phyloP scores from a whole-genome alignment of 495 filamentous ascomycete species.

The Tuber melanosporum region DNA sequence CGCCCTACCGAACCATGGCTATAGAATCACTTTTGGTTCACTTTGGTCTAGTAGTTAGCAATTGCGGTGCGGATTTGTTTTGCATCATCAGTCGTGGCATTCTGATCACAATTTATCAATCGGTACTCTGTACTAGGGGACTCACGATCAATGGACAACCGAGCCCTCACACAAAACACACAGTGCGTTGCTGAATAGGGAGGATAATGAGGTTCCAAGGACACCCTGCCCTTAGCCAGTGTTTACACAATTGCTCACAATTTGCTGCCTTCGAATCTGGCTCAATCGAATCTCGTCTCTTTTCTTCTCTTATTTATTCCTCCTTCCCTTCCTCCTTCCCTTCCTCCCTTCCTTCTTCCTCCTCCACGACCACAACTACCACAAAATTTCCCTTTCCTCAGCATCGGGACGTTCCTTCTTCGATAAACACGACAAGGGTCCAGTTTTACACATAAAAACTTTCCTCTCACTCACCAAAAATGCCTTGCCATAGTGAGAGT shows the following conservation, averaged over 20 bases:
- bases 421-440: neutral
- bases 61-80: neutral
- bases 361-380: neutral
- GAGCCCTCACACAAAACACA: neutral
- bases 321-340: neutral
- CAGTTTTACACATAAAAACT: neutral
- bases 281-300: neutral
- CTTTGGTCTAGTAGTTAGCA: neutral
- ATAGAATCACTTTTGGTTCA: neutral
- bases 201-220: conserved; percentile 2
- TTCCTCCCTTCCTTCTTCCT: neutral
- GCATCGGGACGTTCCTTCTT: neutral
- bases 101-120: neutral
- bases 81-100: neutral
- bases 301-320: neutral
- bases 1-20: neutral
- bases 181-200: conserved; percentile 13
- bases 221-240: conserved; percentile 2
- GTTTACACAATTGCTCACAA: neutral
- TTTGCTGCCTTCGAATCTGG: neutral
- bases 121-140: neutral
- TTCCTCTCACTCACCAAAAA: neutral
- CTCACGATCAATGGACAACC: neutral
- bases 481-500: neutral
- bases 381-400: too few species aligned